These are phyloP conservation scores for Boletus tomentosulus DNA, from an alignment of 768 basidiomycete genomes.

Conservation along the genomic window DNA sequence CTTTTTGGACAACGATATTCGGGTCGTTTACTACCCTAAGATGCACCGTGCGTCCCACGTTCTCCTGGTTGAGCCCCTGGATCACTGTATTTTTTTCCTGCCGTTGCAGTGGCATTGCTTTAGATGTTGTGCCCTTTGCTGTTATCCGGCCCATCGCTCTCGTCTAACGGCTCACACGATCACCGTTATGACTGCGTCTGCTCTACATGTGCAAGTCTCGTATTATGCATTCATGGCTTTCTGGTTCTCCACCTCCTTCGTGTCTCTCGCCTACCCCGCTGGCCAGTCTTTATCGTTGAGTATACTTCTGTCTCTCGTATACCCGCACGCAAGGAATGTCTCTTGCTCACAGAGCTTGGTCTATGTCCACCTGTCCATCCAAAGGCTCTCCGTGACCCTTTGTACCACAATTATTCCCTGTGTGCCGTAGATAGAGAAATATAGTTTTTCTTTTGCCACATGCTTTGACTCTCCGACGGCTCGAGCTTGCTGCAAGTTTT, in stretches of 20 bases:
- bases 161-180: neutral
- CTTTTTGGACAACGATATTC: neutral
- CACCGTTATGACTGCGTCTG: neutral
- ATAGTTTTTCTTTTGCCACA: constrained; percentile 39
- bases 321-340: neutral
- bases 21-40: neutral
- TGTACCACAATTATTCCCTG: constrained; percentile 22
- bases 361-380: neutral
- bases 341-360: neutral
- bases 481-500: constrained; percentile 30
- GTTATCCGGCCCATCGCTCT: neutral
- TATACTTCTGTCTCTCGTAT: neutral
- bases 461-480: constrained; percentile 56
- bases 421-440: constrained; percentile 35
- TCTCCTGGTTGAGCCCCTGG: neutral
- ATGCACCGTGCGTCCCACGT: neutral
- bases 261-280: neutral
- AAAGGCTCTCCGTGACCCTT: constrained; percentile 4
- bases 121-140: neutral
- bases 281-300: neutral
- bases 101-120: neutral
- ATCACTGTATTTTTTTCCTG: neutral
- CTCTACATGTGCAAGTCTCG: neutral
- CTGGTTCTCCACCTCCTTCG: neutral
- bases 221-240: neutral